Conservation (phyloP, 2,329 filamentous ascomycete genomes). For the Fusarium ramigenum region DNA sequence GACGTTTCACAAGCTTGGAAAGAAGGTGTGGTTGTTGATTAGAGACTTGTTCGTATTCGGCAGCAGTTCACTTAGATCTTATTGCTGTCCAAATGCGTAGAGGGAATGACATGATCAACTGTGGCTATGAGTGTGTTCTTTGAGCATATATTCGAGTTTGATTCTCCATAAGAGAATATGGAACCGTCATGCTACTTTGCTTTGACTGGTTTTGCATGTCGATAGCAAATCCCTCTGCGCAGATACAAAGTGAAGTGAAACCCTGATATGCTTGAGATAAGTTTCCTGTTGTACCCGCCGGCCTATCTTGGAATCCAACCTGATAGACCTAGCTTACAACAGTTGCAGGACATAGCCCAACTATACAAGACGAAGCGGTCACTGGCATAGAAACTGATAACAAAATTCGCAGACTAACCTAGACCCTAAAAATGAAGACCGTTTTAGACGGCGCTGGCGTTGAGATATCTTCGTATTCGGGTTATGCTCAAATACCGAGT, state of each 20-base stretch:
- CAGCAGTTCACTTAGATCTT: not conserved
- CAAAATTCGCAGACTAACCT: not conserved
- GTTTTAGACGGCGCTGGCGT: not conserved
- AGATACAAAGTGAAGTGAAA: not conserved
- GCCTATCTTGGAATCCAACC: not conserved
- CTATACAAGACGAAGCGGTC: not conserved
- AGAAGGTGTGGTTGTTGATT: conserved; percentile 12
- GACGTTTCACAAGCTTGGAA: conserved; percentile 18
- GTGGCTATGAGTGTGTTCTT: not conserved
- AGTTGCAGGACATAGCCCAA: not conserved
- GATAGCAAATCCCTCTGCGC: not conserved
- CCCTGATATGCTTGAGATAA: too few relatives aligned
- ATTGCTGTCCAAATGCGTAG: not conserved
- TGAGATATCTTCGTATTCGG: not conserved
- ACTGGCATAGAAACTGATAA: not conserved
- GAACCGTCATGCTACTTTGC: not conserved
- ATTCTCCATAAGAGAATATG: too few relatives aligned
- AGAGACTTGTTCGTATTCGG: conserved; percentile 41
- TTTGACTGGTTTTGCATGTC: not conserved
- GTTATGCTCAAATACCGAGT: not conserved
- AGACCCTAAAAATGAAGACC: not conserved
- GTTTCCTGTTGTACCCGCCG: too few relatives aligned
- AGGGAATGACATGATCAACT: not conserved
- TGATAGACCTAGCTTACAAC: not conserved
- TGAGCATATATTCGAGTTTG: not conserved